These are phyloP conservation scores for Chamaecrista fasciculata DNA, from an alignment of 306 rosid species.

Conservation along the genomic window DNA sequence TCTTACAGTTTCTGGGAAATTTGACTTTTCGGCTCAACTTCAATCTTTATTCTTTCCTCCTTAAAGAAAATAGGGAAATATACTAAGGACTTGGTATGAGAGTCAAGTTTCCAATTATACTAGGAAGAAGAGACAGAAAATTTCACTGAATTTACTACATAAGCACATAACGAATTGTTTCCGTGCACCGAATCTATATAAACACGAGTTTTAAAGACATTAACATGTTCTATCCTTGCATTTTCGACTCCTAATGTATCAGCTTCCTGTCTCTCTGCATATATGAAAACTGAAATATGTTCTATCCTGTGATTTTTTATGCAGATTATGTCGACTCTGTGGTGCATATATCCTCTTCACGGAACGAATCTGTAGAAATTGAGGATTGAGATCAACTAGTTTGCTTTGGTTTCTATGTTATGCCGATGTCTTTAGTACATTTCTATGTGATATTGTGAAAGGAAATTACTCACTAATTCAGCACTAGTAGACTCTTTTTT, in stretches of 20 bases:
- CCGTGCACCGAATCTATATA: constrained; percentile 2
- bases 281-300: constrained; percentile 11
- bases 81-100: constrained; percentile 26
- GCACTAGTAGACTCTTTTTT: too few species aligned
- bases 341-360: constrained; percentile 5
- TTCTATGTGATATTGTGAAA: constrained; percentile 13
- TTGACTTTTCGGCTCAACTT: constrained; percentile 8
- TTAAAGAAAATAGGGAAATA: not conserved
- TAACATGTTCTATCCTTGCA: not conserved
- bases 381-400: not conserved
- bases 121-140: constrained; percentile 15
- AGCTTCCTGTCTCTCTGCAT: constrained; percentile 19
- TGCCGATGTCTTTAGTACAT: constrained; percentile 6
- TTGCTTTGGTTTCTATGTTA: constrained; percentile 11
- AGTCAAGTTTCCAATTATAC: constrained; percentile 33
- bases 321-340: constrained; percentile 35
- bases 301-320: constrained; percentile 22
- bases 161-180: constrained; percentile 26
- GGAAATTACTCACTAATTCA: constrained; percentile 9
- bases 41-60: not conserved
- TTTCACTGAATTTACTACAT: too few species aligned
- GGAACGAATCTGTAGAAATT: constrained; percentile 4
- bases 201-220: constrained; percentile 7
- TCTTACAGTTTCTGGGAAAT: constrained; percentile 29
- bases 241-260: constrained; percentile 5